Evolutionary conservation across 2,329 filamentous ascomycete species (phyloP), one percentile per base, ranked within the genome.

Genomic region (Scytalidium sp.): DNA sequence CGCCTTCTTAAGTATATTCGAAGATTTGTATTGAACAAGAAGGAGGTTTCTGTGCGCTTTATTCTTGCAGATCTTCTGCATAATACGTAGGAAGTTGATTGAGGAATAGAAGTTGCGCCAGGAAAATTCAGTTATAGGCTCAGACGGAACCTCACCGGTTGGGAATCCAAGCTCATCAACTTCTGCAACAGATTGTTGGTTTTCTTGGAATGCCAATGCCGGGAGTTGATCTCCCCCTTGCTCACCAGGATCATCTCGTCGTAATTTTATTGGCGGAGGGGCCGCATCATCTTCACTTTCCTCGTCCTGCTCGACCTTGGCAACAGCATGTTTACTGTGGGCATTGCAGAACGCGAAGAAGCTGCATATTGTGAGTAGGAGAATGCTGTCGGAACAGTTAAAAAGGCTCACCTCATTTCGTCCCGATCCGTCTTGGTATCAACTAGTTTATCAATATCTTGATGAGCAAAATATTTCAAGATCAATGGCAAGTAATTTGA

Each of bases 21-120:
- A 91, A 43, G 88, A 94, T 71, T 97, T 97, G 77, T 97, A 97
- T 63, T 93, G 89, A 29, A 99, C 92, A 46, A 99, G 83, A 45
- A 97, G 80, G 13, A 99, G 78, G 67, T 96, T 96, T 49, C 94
- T 87, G 71, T 99, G 94, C 1, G 93, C 90, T 71, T 97, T 97
- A 70, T 89, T 82, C 61, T 96, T 95, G 71, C 92, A 97, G 52
- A 97, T 88, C 71, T 99, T 99, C 65, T 99, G 94, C 81, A 99
- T 89, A 52, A 97, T 85, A 56, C 95, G 90, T 19, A 99, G 78
- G 69, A 95, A 93, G 71, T 96, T 97, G 74, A 97, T 97, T 41
- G 88, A 83, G 1, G 90, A 88, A 75, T 96, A 96, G 75, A 97
- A 96, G 67, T 96, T 96, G 60, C 94, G 89, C 70, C 90, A 90